Percentiles rank a stretch among this genome's conserved stretches.
Conservation (phyloP, 106 monocot species). For the Chionographis japonica region DNA sequence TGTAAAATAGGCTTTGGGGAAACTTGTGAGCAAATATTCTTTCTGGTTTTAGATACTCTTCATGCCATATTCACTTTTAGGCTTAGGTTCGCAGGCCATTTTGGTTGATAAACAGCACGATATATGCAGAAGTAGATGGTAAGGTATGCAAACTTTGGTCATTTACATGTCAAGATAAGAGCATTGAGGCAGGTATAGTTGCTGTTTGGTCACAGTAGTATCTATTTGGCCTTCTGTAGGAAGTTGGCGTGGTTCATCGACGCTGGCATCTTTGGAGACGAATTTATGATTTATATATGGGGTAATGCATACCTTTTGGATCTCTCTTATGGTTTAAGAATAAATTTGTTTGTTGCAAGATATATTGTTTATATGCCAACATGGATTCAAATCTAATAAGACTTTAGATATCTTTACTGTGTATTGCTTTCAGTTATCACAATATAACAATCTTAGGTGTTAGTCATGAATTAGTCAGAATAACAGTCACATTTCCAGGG, state of each 20-base stretch:
- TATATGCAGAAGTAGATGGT: slow-evolving; percentile 93
- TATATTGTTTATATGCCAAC: too few relatives aligned
- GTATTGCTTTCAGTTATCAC: too few relatives aligned
- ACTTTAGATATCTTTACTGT: too few relatives aligned
- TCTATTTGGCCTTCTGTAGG: slow-evolving; percentile 34
- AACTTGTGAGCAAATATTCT: neutral
- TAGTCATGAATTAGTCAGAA: too few relatives aligned
- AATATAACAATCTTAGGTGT: too few relatives aligned
- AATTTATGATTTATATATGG: slow-evolving; percentile 91
- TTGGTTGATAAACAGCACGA: slow-evolving; percentile 97
- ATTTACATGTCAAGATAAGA: neutral
- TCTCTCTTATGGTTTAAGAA: too few relatives aligned
- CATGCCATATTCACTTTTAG: slow-evolving; percentile 32
- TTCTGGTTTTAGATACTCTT: neutral
- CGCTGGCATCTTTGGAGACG: slow-evolving; percentile 97
- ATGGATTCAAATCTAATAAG: too few relatives aligned
- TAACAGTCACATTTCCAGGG: too few relatives aligned
- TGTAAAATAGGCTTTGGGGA: neutral
- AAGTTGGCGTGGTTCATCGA: slow-evolving; percentile 89
- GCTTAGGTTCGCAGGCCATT: slow-evolving; percentile 91
- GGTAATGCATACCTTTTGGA: slow-evolving; percentile 34
- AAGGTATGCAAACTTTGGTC: slow-evolving; percentile 50
- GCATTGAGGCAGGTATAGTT: neutral
- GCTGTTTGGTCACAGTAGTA: neutral
- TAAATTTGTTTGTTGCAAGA: too few relatives aligned